Conservation (phyloP, 257 asterid species). For the Paraleonurus japonicus region DNA sequence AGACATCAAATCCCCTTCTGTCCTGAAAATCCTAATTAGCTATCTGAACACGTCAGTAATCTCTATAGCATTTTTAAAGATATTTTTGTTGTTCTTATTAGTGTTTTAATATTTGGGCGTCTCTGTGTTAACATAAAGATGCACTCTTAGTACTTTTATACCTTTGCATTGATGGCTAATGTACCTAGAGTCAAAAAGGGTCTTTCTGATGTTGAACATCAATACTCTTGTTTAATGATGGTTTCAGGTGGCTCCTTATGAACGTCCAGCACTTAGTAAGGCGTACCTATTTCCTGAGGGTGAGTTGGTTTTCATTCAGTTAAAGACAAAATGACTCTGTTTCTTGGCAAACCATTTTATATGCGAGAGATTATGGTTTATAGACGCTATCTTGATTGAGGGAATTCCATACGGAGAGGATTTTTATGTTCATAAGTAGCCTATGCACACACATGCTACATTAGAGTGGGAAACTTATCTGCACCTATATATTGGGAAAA, state of each 20-base stretch:
- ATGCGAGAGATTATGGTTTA: not conserved
- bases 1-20: not conserved
- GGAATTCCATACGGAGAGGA: not conserved
- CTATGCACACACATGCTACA: not conserved
- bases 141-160: not conserved
- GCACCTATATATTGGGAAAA: not conserved
- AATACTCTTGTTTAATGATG: slow-evolving; percentile 18
- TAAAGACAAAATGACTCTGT: not conserved
- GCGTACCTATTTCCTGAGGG: slow-evolving; percentile 94
- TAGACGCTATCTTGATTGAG: not conserved
- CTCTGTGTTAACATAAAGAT: not conserved
- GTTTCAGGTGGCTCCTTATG: slow-evolving; percentile 95
- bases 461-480: not conserved
- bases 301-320: slow-evolving; percentile 35
- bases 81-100: not conserved
- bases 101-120: not conserved
- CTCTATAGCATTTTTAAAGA: not conserved
- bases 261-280: slow-evolving; percentile 97
- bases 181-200: not conserved
- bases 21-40: not conserved
- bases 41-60: not conserved
- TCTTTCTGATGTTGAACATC: not conserved
- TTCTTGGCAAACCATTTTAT: not conserved
- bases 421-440: not conserved
- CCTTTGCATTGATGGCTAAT: not conserved